These are phyloP conservation scores for Fusarium fujikuroi DNA, from an alignment of 2,329 filamentous ascomycete genomes.

Conservation along the genomic window DNA sequence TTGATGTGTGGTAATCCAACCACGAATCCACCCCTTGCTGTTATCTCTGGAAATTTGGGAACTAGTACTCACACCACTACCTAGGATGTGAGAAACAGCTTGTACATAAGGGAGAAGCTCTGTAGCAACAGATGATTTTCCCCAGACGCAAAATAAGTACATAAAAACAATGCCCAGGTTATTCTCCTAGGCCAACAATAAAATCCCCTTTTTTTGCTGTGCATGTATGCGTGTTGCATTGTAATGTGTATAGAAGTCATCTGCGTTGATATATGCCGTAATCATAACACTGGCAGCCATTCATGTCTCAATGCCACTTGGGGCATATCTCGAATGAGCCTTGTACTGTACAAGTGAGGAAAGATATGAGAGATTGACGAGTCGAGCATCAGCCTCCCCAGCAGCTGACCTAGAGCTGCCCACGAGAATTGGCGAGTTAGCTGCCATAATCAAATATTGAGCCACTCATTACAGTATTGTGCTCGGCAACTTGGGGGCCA, in stretches of 20 bases:
- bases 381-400: background rate
- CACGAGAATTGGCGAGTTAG: constrained; percentile 7
- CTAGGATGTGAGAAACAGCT: constrained; percentile 7
- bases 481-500: background rate
- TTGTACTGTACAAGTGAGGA: constrained; percentile 25
- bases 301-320: background rate
- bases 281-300: constrained; percentile 7
- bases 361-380: background rate
- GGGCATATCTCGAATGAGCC: background rate
- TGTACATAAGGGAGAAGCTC: background rate
- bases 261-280: constrained; percentile 9
- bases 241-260: constrained; percentile 9
- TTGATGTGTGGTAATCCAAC: background rate
- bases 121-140: constrained; percentile 2
- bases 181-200: constrained; percentile 28
- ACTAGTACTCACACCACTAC: constrained; percentile 1
- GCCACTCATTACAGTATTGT: constrained; percentile 16
- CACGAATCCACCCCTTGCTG: background rate
- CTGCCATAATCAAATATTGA: constrained; percentile 38
- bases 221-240: constrained; percentile 18
- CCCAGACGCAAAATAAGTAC: constrained; percentile 14
- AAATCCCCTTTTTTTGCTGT: constrained; percentile 21
- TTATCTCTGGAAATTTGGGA: constrained; percentile 10
- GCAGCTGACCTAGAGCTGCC: background rate
- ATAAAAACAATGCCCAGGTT: constrained; percentile 19